A percentile compares a stretch with the other conserved stretches of the same genome.
These are phyloP conservation scores for Penicillium sp. DNA, from an alignment of 2,329 filamentous ascomycete species.

Conservation along the genomic window DNA sequence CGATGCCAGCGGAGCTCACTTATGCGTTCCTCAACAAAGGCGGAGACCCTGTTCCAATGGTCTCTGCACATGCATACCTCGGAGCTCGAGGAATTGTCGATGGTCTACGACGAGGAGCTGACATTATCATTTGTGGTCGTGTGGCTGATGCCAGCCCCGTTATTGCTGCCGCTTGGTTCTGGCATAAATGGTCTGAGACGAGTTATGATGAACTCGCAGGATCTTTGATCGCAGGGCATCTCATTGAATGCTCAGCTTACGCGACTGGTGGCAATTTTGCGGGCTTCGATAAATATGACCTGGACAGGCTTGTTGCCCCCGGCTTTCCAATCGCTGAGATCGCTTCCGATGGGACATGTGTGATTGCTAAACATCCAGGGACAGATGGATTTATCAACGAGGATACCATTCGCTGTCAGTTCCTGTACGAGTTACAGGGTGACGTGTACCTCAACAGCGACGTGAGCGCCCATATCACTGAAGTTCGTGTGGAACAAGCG, in stretches of 20 bases:
- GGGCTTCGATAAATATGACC: background rate
- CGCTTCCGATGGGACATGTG: background rate
- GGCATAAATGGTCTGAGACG: slow-evolving; percentile 53
- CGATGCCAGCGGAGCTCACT: background rate
- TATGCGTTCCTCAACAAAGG: background rate
- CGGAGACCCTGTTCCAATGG: background rate
- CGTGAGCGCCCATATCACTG: background rate
- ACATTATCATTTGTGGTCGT: slow-evolving; percentile 45
- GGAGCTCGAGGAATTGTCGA: slow-evolving; percentile 25
- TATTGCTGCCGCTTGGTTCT: slow-evolving; percentile 57
- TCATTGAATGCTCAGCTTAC: background rate
- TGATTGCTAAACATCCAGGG: background rate
- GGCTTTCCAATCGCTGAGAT: background rate
- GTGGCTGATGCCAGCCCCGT: slow-evolving; percentile 51
- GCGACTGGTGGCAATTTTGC: background rate
- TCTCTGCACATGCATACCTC: background rate
- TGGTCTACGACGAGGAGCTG: slow-evolving; percentile 37
- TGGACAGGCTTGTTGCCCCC: background rate
- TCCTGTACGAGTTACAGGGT: background rate
- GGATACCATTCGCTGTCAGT: background rate
- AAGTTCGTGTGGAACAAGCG: background rate
- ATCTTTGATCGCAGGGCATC: background rate
- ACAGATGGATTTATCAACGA: background rate
- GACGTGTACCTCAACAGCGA: background rate
- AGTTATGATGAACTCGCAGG: slow-evolving; percentile 19